Conservation (phyloP, 306 rosid species). For the Pyrus communis region DNA sequence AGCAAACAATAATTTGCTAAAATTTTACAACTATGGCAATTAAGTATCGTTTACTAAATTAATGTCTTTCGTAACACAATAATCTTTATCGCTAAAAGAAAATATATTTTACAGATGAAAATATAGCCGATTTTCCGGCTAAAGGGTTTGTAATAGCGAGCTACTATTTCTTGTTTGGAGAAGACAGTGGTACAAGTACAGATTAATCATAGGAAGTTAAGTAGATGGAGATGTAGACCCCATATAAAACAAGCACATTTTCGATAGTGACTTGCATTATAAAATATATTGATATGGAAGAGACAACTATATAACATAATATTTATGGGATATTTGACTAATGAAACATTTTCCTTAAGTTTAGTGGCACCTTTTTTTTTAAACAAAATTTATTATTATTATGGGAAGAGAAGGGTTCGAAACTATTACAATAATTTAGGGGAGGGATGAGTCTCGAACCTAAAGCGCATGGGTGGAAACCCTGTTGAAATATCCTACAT, state of each 20-base stretch:
- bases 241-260: background rate
- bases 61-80: background rate
- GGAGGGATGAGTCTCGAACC: too few relatives aligned
- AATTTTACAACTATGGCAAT: background rate
- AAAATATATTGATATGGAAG: too few relatives aligned
- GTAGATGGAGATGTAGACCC: background rate
- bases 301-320: too few relatives aligned
- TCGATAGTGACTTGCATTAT: too few relatives aligned
- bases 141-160: background rate
- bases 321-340: background rate
- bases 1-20: background rate
- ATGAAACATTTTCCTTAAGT: background rate
- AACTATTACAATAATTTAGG: too few relatives aligned
- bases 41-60: background rate
- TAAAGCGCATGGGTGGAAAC: too few relatives aligned
- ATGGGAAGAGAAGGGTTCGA: too few relatives aligned
- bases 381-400: too few relatives aligned
- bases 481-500: too few relatives aligned
- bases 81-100: too few relatives aligned
- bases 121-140: too few relatives aligned
- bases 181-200: background rate
- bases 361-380: background rate
- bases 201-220: background rate
- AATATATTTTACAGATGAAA: too few relatives aligned
- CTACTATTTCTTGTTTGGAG: background rate